Evolutionary conservation across 352 stramenopile species (phyloP), one percentile per base, ranked within the genome.

Genomic region (Globisporangium orthogonon): DNA sequence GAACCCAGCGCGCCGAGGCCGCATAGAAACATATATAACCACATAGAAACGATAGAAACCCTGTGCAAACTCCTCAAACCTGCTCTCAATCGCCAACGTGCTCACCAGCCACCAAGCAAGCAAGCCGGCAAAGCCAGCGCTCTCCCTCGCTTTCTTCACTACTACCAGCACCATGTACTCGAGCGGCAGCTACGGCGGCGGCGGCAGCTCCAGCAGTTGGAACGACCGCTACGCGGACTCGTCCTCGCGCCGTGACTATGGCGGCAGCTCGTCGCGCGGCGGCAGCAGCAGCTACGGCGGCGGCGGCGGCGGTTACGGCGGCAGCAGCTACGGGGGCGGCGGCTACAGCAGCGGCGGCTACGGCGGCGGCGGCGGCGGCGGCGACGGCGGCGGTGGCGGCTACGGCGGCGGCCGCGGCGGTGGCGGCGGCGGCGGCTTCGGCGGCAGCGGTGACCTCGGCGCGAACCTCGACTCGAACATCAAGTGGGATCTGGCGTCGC

Each of bases 401-500:
- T 59, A 55, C 23, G 58, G 60, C 11, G 69, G 70, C 18, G 63
- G 66, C 13, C 71, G 72, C 14, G 66, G 66, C 23, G 71, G 70
- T n/a, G 61, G 72, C 4, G 66, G 66, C 23, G 69, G 73, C 52
- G 56, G 55, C 51, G 67, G 63, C 43, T 51, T 45, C 55, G 60
- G 70, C 37, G 69, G 76, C 53, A 76, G 74, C 31, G 79, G 83
- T 33, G 87, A 91, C 63, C 68, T 98, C 1, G 95, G 95, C 30
- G 70, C 86, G 5, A 89, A 88, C 64, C 76, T 99, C 46, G 73
- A 87, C 55, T 82, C 76, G 9, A 86, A 96, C 55, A 99, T 99
- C 76, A 84, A 98, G 65, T 99, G 97, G 84, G 86, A 97, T 59
- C 61, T 98, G 47, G 76, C 87, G 29, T 86, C 97, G 65, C 78